phyloP scores from a whole-genome alignment of 306 rosid species.

The Glycine latifolia region DNA sequence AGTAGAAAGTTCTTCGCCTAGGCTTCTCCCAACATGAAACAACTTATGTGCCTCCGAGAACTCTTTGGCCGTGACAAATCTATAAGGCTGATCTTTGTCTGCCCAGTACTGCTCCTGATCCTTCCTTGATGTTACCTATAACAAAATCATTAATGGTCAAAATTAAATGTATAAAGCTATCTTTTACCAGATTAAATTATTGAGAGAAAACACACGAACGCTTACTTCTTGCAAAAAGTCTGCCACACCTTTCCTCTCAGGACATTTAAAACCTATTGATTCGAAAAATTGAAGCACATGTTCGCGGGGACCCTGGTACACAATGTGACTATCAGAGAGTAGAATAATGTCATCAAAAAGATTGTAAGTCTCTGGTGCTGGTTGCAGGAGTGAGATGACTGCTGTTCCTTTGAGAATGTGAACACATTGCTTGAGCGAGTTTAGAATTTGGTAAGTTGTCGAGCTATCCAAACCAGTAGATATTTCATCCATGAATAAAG shows the following conservation, averaged over 20 bases:
- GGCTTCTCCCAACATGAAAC: conserved; percentile 54
- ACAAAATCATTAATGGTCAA: not conserved
- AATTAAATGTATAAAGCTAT: not conserved
- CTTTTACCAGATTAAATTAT: not conserved
- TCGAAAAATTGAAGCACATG: conserved; percentile 60
- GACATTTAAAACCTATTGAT: conserved; percentile 62
- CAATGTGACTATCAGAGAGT: conserved; percentile 66
- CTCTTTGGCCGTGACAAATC: conserved; percentile 53
- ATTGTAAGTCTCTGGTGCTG: conserved; percentile 71
- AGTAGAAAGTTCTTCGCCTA: conserved; percentile 48
- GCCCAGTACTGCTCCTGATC: conserved; percentile 71
- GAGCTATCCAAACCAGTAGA: conserved; percentile 76
- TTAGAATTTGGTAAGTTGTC: conserved; percentile 65
- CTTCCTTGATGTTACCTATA: conserved; percentile 48
- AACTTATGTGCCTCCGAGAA: conserved; percentile 61
- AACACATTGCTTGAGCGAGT: conserved; percentile 59
- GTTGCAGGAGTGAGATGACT: conserved; percentile 65
- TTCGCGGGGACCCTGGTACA: conserved; percentile 66
- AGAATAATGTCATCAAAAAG: conserved; percentile 70
- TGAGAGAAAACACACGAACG: not conserved
- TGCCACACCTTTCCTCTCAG: conserved; percentile 66
- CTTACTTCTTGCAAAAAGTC: conserved; percentile 67
- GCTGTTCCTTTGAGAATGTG: conserved; percentile 65
- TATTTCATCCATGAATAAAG: conserved; percentile 69
- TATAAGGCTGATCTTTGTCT: conserved; percentile 51